phyloP scores from a whole-genome alignment of 2,329 filamentous ascomycete species.

The Aspergillus sp. region DNA sequence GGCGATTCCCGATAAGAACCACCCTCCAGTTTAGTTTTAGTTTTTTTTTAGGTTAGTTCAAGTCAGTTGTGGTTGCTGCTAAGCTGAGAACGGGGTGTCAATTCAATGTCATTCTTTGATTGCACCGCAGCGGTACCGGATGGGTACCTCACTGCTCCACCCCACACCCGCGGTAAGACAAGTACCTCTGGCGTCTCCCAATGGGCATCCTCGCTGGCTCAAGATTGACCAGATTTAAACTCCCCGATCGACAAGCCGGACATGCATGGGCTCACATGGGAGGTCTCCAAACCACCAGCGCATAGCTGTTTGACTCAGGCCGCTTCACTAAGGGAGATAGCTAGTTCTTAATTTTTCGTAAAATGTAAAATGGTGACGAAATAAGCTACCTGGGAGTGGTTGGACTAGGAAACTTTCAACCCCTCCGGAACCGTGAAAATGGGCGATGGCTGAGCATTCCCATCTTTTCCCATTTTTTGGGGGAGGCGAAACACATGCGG shows the following conservation, averaged over 20 bases:
- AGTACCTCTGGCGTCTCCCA: background rate
- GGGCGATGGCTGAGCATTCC: background rate
- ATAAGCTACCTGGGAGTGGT: background rate
- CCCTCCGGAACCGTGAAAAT: background rate
- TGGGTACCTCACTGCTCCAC: background rate
- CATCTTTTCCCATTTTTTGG: background rate
- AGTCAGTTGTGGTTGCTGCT: too few relatives aligned
- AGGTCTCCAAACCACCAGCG: background rate
- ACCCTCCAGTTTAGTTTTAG: too few relatives aligned
- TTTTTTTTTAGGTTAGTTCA: too few relatives aligned
- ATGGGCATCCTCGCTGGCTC: background rate
- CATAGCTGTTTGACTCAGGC: background rate
- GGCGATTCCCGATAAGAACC: background rate
- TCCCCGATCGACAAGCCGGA: background rate
- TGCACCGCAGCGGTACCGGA: background rate
- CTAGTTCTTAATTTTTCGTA: background rate
- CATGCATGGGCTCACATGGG: background rate
- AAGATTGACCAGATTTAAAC: background rate
- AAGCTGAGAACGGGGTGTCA: background rate
- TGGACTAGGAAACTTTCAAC: background rate
- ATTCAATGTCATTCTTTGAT: background rate
- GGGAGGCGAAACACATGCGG: background rate
- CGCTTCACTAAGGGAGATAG: background rate
- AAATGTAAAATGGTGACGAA: background rate
- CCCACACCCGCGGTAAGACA: background rate